phyloP scores from a whole-genome alignment of 2,329 filamentous ascomycete species.

The Cytospora schulzeri region DNA sequence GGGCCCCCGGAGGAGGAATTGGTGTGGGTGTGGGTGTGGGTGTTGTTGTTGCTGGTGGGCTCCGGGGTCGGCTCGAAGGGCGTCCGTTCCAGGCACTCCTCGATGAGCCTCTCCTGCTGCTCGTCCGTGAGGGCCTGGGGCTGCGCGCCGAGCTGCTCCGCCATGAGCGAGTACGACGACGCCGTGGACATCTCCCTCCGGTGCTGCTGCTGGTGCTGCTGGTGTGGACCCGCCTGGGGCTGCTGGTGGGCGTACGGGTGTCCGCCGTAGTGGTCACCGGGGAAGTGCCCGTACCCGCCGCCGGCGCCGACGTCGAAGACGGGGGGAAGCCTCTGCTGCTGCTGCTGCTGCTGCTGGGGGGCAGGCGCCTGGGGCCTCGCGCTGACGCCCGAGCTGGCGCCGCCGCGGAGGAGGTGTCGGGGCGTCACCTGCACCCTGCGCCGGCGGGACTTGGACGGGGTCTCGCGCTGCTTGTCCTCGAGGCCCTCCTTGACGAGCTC shows the following conservation, averaged over 20 bases:
- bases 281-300: constrained; percentile 1
- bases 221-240: neutral
- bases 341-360: too few species aligned
- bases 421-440: constrained; percentile 36
- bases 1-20: constrained; percentile 9
- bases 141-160: constrained; percentile 20
- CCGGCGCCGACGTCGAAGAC: constrained; percentile 8
- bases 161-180: constrained; percentile 15
- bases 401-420: constrained; percentile 14
- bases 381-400: neutral
- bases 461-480: constrained; percentile 47
- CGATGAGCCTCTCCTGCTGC: constrained; percentile 26
- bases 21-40: too few species aligned
- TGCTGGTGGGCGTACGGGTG: constrained; percentile 17
- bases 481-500: constrained; percentile 52
- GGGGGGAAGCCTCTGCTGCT: constrained; percentile 21
- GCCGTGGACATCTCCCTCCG: constrained; percentile 8
- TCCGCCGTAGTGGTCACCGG: constrained; percentile 7
- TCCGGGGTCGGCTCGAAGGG: constrained; percentile 17
- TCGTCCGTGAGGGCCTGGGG: constrained; percentile 25
- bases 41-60: constrained; percentile 17
- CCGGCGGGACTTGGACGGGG: constrained; percentile 44
- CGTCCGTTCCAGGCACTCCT: constrained; percentile 28
- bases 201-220: constrained; percentile 1
- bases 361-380: neutral